Base-by-base conservation (phyloP, 768 basidiomycete genomes). In the Tricholoma flavovirens region DNA sequence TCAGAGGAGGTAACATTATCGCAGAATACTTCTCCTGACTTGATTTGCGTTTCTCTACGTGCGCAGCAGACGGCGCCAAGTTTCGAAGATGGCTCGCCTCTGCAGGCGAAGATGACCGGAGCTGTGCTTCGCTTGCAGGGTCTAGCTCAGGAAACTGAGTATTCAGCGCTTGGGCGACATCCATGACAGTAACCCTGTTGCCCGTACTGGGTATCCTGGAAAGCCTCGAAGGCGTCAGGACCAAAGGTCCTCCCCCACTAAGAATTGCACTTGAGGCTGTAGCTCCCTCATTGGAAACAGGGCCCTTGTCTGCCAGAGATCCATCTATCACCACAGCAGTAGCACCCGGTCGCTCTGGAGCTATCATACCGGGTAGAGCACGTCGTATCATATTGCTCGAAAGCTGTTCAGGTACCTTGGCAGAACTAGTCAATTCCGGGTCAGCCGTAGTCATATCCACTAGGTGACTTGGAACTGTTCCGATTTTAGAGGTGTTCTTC, bases 151-250 rank as follows among this genome's bases (percentile, higher is more conserved):
- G 22, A 43, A 40, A 29, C 33, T 53, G 22, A 43, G 38, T 32
- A 11, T 66, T 74, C 53, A 89, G 66, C 8, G 80, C 78, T 65
- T 84, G 85, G 2, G 87, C 87, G 10, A 91, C 81, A 40, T 91
- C 87, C 89, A 91, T 90, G 21, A 83, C 87, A 12, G 83, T 82
- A 17, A 86, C 81, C 57, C 90, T 74, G 52, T 80, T 82, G 14
- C 87, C 86, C 5, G 86, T 80, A 62, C 82, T 88, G 4, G 87
- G 82, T 51, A 85, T 84, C 19, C 87, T 83, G 45, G 71, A 56
- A 62, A 79, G 80, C 51, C 75, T 77, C 3, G 70, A 64, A 5
- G 79, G 75, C 1, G 77, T 69, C 3, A 64, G 59, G 1, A 69
- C 59, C 19, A 66, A 36, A 22, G 56, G 49, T 22, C 51, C 51